phyloP scores from a whole-genome alignment of 352 stramenopile species.

The Aphanomyces euteiches region DNA sequence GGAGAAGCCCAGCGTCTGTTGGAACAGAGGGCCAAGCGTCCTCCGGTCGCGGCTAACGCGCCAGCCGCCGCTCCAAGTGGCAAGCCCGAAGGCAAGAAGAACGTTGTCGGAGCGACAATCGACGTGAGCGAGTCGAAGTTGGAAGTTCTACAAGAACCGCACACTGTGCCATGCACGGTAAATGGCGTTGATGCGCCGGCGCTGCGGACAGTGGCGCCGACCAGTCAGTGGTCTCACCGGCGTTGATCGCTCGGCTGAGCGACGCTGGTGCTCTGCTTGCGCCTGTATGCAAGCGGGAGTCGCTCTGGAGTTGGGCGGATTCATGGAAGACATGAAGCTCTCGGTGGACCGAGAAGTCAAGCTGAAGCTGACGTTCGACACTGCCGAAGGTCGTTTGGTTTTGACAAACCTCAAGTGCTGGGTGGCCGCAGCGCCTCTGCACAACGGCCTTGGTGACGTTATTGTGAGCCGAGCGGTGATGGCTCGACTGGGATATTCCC shows the following conservation, averaged over 20 bases:
- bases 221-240: slow-evolving; percentile 9
- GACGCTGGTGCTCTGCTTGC: neutral
- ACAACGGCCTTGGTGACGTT: neutral
- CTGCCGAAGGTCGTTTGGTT: neutral
- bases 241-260: neutral
- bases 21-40: no score
- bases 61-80: no score
- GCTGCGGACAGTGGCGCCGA: slow-evolving; percentile 9
- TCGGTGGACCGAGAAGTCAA: neutral
- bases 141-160: neutral
- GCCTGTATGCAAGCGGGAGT: neutral
- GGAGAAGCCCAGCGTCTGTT: no score
- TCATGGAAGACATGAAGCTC: slow-evolving; percentile 17
- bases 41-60: no score
- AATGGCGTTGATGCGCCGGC: neutral
- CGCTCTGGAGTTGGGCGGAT: slow-evolving; percentile 12
- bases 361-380: slow-evolving; percentile 7
- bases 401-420: slow-evolving; percentile 10
- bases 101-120: no score
- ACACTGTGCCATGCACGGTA: neutral
- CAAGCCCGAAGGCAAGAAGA: no score
- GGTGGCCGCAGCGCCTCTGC: slow-evolving; percentile 9
- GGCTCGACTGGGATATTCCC: neutral
- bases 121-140: neutral
- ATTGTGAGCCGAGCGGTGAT: slow-evolving; percentile 7